Conservation (phyloP, 2,329 filamentous ascomycete genomes). For the Davidsoniella virescens region DNA sequence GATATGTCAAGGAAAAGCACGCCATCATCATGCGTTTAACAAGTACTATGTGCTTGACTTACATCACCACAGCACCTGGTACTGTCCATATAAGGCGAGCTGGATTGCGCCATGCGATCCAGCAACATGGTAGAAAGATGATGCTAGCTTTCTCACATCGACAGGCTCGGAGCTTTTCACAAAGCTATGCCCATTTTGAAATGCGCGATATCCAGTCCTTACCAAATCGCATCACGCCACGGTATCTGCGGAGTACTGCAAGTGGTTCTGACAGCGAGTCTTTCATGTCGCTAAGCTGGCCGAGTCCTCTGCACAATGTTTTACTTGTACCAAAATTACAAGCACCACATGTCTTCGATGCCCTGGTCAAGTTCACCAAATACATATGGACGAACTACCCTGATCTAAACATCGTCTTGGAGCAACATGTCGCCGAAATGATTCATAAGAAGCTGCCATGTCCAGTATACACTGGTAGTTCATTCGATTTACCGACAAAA, state of each 20-base stretch:
- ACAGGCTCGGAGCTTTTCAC: slow-evolving; percentile 29
- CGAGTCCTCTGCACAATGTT: slow-evolving; percentile 37
- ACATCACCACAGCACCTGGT: no score
- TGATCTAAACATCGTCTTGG: slow-evolving; percentile 65
- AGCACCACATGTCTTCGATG: slow-evolving; percentile 34
- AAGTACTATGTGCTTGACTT: no score
- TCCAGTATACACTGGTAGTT: slow-evolving; percentile 48
- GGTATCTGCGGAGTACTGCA: slow-evolving; percentile 36
- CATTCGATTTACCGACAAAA: slow-evolving; percentile 51
- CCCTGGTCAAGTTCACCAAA: slow-evolving; percentile 41
- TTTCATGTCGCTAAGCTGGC: slow-evolving; percentile 38
- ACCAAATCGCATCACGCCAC: slow-evolving; percentile 41
- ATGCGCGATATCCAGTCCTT: slow-evolving; percentile 33
- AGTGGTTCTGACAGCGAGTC: slow-evolving; percentile 24
- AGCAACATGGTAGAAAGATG: no score
- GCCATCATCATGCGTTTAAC: no score
- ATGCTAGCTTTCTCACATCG: no score
- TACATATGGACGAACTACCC: slow-evolving; percentile 72
- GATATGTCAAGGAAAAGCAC: no score
- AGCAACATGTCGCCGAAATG: slow-evolving; percentile 54
- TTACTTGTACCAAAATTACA: slow-evolving; percentile 43
- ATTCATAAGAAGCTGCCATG: slow-evolving; percentile 57
- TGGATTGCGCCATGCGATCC: no score
- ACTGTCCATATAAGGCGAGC: no score
- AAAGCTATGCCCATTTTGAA: slow-evolving; percentile 27